phyloP scores from a whole-genome alignment of 768 basidiomycete genomes.

The Cystobasidium onofrii region DNA sequence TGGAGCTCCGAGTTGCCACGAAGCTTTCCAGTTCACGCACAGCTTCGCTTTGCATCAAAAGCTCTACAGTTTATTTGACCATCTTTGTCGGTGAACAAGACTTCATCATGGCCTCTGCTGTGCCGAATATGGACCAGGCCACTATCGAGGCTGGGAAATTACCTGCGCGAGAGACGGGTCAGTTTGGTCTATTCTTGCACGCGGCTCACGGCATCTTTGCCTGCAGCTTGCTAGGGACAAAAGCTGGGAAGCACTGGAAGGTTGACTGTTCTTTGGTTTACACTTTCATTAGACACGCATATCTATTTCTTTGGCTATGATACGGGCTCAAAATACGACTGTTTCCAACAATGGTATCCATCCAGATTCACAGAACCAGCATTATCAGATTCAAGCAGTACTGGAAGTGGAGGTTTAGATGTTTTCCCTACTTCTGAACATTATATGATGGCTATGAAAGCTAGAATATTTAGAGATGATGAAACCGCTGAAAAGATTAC shows the following conservation, averaged over 20 bases:
- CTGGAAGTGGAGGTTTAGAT: background rate
- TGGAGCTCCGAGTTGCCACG: background rate
- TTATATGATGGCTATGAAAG: conserved; percentile 31
- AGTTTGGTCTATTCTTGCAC: too few relatives aligned
- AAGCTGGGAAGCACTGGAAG: too few relatives aligned
- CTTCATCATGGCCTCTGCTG: background rate
- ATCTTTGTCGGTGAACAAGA: background rate
- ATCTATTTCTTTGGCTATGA: conserved; percentile 31
- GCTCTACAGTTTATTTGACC: background rate
- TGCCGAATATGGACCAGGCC: background rate
- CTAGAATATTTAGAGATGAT: background rate
- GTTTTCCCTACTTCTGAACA: conserved; percentile 24
- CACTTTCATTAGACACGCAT: conserved; percentile 3
- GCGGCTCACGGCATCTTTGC: too few relatives aligned
- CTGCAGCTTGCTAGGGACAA: too few relatives aligned
- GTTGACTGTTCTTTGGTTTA: background rate
- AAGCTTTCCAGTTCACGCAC: background rate
- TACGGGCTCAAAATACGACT: conserved; percentile 12
- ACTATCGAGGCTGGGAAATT: background rate
- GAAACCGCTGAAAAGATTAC: conserved; percentile 23
- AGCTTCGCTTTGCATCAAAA: too few relatives aligned
- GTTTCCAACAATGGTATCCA: conserved; percentile 30
- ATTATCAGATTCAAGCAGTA: background rate
- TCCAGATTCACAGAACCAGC: conserved; percentile 17
- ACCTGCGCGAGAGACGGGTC: conserved; percentile 1